A percentile compares a stretch with the other conserved stretches of the same genome.
Evolutionary conservation across 345 rosid species (phyloP).

Genomic region (Syzygium jambos): DNA sequence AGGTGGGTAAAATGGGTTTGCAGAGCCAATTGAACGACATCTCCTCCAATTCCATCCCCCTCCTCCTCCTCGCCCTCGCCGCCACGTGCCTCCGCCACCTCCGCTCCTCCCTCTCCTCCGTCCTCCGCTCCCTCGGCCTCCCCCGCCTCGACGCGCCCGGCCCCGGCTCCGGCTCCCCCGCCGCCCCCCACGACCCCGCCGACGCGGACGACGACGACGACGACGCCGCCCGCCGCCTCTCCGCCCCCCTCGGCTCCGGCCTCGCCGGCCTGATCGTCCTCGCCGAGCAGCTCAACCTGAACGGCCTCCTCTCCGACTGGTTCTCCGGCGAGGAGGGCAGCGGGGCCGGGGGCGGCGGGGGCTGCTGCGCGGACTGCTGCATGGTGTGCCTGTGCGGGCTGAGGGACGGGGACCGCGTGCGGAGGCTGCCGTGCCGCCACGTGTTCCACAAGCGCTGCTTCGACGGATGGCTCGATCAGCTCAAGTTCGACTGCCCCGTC

Average conservation of each 20-base stretch:
- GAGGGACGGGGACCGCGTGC: constrained; percentile 67
- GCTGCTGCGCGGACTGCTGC: constrained; percentile 21
- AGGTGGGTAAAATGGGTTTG: constrained; percentile 38
- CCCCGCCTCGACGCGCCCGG: not conserved
- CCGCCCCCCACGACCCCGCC: not conserved
- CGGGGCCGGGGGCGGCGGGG: not conserved
- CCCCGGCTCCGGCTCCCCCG: not conserved
- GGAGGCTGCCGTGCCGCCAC: constrained; percentile 78
- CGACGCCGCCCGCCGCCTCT: constrained; percentile 2
- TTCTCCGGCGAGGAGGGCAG: constrained; percentile 15
- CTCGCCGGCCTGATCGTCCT: constrained; percentile 44
- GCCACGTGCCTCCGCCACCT: constrained; percentile 44
- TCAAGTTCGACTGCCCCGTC: constrained; percentile 63
- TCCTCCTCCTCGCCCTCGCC: constrained; percentile 48
- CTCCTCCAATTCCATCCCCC: constrained; percentile 70
- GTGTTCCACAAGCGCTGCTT: constrained; percentile 76
- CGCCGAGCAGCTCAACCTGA: constrained; percentile 61
- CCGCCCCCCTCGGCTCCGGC: constrained; percentile 29
- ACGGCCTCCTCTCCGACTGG: constrained; percentile 33
- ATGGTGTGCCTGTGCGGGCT: constrained; percentile 55
- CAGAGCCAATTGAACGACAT: constrained; percentile 70
- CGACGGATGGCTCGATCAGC: constrained; percentile 75
- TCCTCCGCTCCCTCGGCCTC: constrained; percentile 17
- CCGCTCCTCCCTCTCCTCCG: constrained; percentile 32
- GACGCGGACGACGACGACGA: not conserved